Evolutionary conservation across 2,329 filamentous ascomycete species (phyloP).

Genomic region (Delphinella strobiligena): DNA sequence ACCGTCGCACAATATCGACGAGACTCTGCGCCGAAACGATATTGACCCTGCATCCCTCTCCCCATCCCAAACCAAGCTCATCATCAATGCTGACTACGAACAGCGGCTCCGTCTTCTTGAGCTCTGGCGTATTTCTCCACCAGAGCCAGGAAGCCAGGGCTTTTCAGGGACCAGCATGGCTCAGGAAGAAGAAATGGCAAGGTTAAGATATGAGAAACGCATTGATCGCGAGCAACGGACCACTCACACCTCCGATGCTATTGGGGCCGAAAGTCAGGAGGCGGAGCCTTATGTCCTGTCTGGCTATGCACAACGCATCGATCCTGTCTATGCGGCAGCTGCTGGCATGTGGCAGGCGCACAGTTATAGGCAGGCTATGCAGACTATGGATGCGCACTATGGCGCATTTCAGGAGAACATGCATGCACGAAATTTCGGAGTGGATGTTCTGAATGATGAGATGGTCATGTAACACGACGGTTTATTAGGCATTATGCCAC

Average conservation of each 20-base stretch:
- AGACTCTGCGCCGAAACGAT: conserved; percentile 50
- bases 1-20: conserved; percentile 30
- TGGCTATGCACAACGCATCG: conserved; percentile 3
- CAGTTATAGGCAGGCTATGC: conserved; percentile 14
- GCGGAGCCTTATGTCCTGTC: conserved; percentile 4
- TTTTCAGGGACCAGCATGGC: conserved; percentile 35
- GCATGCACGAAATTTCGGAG: too few relatives aligned
- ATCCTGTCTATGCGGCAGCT: conserved; percentile 7
- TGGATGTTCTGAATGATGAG: conserved; percentile 10
- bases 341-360: conserved; percentile 5
- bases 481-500: too few relatives aligned
- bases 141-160: conserved; percentile 33
- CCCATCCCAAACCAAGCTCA: conserved; percentile 64
- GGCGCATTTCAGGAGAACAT: too few relatives aligned
- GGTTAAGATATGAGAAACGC: conserved; percentile 47
- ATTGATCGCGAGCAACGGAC: conserved; percentile 12
- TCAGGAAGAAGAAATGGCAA: conserved; percentile 43
- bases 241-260: neutral
- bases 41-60: conserved; percentile 60
- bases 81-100: conserved; percentile 58
- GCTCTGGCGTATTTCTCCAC: conserved; percentile 74
- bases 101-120: conserved; percentile 68
- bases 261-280: conserved; percentile 3
- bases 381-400: too few relatives aligned
- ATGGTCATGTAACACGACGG: neutral